Base-by-base conservation (phyloP, 2,329 filamentous ascomycete species). In the Diatrype stigma region DNA sequence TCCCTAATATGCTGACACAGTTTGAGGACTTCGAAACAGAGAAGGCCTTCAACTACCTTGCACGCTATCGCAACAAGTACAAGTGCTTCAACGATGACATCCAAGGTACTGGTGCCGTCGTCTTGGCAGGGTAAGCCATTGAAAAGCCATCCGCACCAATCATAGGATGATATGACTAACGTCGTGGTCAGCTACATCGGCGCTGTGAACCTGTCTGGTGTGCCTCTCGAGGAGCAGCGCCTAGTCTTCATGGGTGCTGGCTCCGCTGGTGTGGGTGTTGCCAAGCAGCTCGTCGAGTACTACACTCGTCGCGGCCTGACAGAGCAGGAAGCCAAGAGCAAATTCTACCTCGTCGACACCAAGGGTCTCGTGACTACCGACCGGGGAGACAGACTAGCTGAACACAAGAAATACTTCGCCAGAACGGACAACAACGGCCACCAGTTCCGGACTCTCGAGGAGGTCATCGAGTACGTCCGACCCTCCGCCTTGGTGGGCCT, bases 81-180 rank as follows among this genome's bases (percentile, higher is more conserved):
- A 92, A 89, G 71, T 95, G 90, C 80, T 99, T 99, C 83, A 97
- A 97, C 71, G 94, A 97, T 67, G 93, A 99, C 68, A 94, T 99
- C 67, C 93, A 97, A 77, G 93, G 93, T 59, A 97, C 94, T 61
- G 94, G 94, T 62, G 91, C 93, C 56, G 94, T 99, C 64, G 91
- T 97, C 55, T 81, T 96, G 50, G 93, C 82, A 57, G 93, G 93
- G 78, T 84, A 71, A 68, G 78, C 68, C 32, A 44, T 50, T 50
- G n/a, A 26, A 17, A 17, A 23, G 28, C 17, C 26, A 10, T 21
- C 23, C 21, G 28, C 37, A n/a, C 30, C 16, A 45, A 14, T 16
- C 14, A 17, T 35, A 17, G 34, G 5, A 34, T 30, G 22, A 37
- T 42, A 46, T 47, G 40, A 30, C 60, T 63, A 51, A 63, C 47